These are phyloP conservation scores for Oxyria digyna DNA, from an alignment of 148 eudicot species.

Conservation along the genomic window DNA sequence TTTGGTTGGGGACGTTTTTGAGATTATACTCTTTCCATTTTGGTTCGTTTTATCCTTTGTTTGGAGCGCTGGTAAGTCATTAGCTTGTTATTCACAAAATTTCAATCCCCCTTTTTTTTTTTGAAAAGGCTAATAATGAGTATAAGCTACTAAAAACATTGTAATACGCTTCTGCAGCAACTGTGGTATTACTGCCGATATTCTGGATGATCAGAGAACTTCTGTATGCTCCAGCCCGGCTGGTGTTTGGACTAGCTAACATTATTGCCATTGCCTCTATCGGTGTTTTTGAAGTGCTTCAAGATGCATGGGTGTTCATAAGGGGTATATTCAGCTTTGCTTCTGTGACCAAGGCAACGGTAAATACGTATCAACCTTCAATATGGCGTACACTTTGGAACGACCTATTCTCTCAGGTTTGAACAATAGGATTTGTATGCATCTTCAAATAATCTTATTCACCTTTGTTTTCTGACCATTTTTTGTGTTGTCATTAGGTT, in stretches of 20 bases:
- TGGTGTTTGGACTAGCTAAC: conserved; percentile 41
- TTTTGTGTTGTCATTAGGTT: conserved; percentile 31
- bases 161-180: conserved; percentile 35
- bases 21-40: conserved; percentile 53
- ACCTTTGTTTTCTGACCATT: conserved; percentile 6
- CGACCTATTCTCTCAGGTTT: conserved; percentile 84
- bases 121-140: background rate
- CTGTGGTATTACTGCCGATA: conserved; percentile 46
- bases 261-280: conserved; percentile 26
- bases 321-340: conserved; percentile 45
- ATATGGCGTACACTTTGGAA: conserved; percentile 87
- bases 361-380: conserved; percentile 54
- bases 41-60: conserved; percentile 50
- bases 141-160: background rate
- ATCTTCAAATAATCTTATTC: background rate
- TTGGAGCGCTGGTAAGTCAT: conserved; percentile 64
- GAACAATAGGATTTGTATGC: background rate
- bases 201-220: conserved; percentile 66
- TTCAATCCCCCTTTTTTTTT: background rate
- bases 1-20: conserved; percentile 36
- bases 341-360: conserved; percentile 61
- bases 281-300: conserved; percentile 30
- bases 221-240: conserved; percentile 66
- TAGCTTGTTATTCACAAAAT: background rate
- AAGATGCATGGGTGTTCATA: conserved; percentile 36